Base-by-base conservation (phyloP, 176 grass and related monocot genomes). In the Puya raimondii region DNA sequence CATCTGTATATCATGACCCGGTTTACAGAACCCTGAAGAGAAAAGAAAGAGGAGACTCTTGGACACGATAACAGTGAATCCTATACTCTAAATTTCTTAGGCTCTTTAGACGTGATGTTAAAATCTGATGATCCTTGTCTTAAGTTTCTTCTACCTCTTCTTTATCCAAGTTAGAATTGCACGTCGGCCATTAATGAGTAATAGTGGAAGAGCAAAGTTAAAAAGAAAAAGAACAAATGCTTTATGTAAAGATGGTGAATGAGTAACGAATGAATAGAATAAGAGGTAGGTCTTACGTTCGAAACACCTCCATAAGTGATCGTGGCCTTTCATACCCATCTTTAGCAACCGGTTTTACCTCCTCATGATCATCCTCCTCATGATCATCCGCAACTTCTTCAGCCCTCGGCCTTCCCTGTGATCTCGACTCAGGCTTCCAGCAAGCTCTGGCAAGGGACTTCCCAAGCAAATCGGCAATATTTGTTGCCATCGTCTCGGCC, bases 371-470 rank as follows among this genome's bases (percentile, higher is more conserved):
- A 69, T 58, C 65, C 69, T 73, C 70, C 54, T 70, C 53, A 53
- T 20, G n/a, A 14, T 73, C 74, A 27, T 69, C 50, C 3, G 85
- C 74, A 48, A 64, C 47, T 15, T 86, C 71, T 78, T 67, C 58
- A 64, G 11, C 64, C 72, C 33, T 83, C 48, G 48, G 67, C 50
- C 33, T 91, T 69, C 49, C 56, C 84, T 92, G 83, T 33, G 83
- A 52, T 70, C 86, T 88, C 81, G 93, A 85, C 90, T 85, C 79
- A 48, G 93, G 93, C 58, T 92, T 97, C 93, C 93, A 97, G 53
- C 53, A 75, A 66, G 68, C 93, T 67, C 80, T 92, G 48, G 83
- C 86, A 76, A 97, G 84, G 71, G 86, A 92, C 33, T 82, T 82
- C 14, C 77, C 84, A 50, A 97, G 88, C 75, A 97, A 90, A 80